Conservation (phyloP, 148 eudicot genomes). For the Oxyria digyna region DNA sequence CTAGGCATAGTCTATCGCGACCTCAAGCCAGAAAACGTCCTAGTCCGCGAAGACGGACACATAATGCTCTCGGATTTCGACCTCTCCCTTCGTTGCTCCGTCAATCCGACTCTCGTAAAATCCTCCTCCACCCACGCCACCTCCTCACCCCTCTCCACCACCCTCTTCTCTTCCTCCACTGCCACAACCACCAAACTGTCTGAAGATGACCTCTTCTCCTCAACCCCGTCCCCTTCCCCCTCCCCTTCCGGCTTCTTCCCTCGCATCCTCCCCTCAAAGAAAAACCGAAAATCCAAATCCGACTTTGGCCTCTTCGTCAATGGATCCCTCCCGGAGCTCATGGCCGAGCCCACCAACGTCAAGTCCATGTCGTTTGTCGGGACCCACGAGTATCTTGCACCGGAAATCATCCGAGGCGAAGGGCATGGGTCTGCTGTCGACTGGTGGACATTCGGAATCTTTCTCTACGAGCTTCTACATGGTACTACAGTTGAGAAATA, state of each 20-base stretch:
- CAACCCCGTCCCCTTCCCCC: background rate
- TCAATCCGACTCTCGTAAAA: conserved; percentile 9
- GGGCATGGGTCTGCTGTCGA: conserved; percentile 11
- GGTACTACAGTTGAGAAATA: too few relatives aligned
- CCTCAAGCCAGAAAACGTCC: conserved; percentile 5
- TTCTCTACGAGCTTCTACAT: conserved; percentile 8
- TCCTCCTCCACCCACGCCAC: conserved; percentile 4
- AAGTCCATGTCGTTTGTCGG: conserved; percentile 12
- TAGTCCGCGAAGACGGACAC: conserved; percentile 9
- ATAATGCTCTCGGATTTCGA: conserved; percentile 11
- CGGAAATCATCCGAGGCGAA: conserved; percentile 10
- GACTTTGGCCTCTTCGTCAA: conserved; percentile 7
- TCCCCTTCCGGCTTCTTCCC: conserved; percentile 4
- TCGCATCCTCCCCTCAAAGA: conserved; percentile 9
- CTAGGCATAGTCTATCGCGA: conserved; percentile 10
- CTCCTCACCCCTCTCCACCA: background rate
- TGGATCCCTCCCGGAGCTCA: conserved; percentile 11
- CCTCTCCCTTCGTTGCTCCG: conserved; percentile 10
- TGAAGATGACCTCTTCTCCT: conserved; percentile 4
- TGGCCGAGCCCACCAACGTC: conserved; percentile 12
- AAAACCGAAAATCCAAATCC: conserved; percentile 10
- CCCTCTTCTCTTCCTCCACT: background rate
- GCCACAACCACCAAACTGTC: background rate
- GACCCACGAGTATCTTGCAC: conserved; percentile 11
- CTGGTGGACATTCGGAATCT: conserved; percentile 14